A percentile compares a stretch with the other conserved stretches of the same genome.
phyloP scores from a whole-genome alignment of 2,329 filamentous ascomycete genomes.

The Colletotrichum godetiae region DNA sequence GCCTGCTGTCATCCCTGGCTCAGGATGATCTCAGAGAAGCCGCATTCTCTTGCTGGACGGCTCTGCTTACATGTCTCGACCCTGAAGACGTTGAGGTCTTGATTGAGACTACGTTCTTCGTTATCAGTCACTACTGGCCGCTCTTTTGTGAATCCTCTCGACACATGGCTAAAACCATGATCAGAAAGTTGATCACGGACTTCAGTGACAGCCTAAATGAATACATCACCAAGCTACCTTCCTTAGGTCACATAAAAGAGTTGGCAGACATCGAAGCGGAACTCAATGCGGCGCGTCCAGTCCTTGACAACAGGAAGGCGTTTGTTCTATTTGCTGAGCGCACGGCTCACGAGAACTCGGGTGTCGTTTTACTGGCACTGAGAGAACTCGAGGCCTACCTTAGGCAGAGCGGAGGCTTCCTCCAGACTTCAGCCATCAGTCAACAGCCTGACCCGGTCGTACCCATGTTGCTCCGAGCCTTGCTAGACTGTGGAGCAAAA shows the following conservation, averaged over 20 bases:
- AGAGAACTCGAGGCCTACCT: constrained; percentile 82
- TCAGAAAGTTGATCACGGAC: constrained; percentile 73
- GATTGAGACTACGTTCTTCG: constrained; percentile 89
- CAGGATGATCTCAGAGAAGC: constrained; percentile 79
- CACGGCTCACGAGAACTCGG: constrained; percentile 84
- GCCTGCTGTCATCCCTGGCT: constrained; percentile 84
- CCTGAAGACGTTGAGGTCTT: constrained; percentile 83
- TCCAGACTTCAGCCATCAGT: constrained; percentile 83
- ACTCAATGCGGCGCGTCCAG: constrained; percentile 71
- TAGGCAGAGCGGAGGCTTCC: constrained; percentile 76
- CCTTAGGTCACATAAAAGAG: constrained; percentile 75
- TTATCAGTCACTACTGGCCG: constrained; percentile 85
- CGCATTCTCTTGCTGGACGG: constrained; percentile 86
- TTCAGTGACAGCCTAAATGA: constrained; percentile 71
- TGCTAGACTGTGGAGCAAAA: constrained; percentile 87
- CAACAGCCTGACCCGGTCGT: constrained; percentile 86
- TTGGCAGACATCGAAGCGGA: constrained; percentile 75
- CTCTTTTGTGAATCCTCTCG: constrained; percentile 71
- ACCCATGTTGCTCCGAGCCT: constrained; percentile 75
- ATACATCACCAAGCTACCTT: constrained; percentile 81
- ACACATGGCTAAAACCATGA: constrained; percentile 68
- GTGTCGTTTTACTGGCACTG: constrained; percentile 86
- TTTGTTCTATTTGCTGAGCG: constrained; percentile 75
- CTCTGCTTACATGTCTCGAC: constrained; percentile 79
- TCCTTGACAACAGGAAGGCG: constrained; percentile 63